Conservation (phyloP, 2,329 filamentous ascomycete species). For the Cladophialophora carrionii region DNA sequence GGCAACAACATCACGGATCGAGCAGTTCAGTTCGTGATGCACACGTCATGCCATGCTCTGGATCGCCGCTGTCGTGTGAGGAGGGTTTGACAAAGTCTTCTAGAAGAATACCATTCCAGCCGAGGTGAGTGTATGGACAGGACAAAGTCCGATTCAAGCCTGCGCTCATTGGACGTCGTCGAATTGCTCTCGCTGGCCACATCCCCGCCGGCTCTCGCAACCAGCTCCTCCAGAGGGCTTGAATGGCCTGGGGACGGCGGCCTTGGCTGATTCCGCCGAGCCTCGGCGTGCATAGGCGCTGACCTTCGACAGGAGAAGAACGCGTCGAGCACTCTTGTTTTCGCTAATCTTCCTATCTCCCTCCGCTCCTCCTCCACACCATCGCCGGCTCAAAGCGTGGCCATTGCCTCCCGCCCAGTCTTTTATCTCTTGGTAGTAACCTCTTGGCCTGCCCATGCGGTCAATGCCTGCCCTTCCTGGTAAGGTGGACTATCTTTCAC, state of each 20-base stretch:
- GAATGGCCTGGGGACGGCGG: not conserved
- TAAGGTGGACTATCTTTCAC: conserved; percentile 4
- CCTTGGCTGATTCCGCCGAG: not conserved
- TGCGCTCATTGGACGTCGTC: not conserved
- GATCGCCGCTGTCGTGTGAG: not conserved
- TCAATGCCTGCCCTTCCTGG: conserved; percentile 1
- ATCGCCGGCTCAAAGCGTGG: conserved; percentile 7
- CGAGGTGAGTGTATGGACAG: not conserved
- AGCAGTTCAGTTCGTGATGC: not conserved
- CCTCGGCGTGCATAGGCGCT: not conserved
- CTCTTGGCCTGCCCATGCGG: conserved; percentile 1
- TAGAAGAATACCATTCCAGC: not conserved
- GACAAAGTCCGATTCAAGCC: not conserved
- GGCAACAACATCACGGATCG: not conserved
- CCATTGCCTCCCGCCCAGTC: conserved; percentile 10
- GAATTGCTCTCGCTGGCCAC: not conserved
- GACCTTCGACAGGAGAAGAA: conserved; percentile 3
- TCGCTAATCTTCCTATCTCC: conserved; percentile 7
- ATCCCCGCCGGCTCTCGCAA: not conserved
- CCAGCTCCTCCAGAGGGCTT: not conserved
- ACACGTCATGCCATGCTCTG: not conserved
- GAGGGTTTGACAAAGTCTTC: not conserved
- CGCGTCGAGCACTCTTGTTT: conserved; percentile 1
- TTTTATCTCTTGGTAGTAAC: conserved; percentile 23
- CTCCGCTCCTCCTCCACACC: conserved; percentile 8